phyloP scores from a whole-genome alignment of 2,329 filamentous ascomycete genomes.

The Fusarium humuli region DNA sequence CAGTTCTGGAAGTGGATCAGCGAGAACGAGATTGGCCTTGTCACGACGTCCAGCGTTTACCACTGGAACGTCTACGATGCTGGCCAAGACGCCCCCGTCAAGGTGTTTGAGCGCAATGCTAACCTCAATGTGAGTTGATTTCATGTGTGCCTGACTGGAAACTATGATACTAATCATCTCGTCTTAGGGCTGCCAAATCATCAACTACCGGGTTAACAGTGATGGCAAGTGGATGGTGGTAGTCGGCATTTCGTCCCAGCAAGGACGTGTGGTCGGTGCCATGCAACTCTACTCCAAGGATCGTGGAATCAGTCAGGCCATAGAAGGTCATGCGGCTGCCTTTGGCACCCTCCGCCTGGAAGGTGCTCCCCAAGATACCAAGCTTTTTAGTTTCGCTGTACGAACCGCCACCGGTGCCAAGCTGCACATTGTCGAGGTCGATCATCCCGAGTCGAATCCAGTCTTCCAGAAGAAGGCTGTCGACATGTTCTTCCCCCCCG shows the following conservation, averaged over 20 bases:
- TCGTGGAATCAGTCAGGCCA: constrained; percentile 95
- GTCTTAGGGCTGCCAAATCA: constrained; percentile 90
- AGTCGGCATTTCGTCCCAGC: constrained; percentile 93
- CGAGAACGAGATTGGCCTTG: constrained; percentile 86
- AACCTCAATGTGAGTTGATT: constrained; percentile 79
- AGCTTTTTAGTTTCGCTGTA: constrained; percentile 96
- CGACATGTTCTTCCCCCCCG: constrained; percentile 96
- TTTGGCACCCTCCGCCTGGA: constrained; percentile 92
- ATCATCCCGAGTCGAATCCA: constrained; percentile 90
- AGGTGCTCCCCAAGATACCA: constrained; percentile 89
- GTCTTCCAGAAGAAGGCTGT: constrained; percentile 95
- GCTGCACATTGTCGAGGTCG: constrained; percentile 97
- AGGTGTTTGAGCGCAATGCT: constrained; percentile 93
- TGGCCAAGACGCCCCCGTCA: constrained; percentile 80
- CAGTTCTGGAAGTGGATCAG: constrained; percentile 99
- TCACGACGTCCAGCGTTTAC: constrained; percentile 91
- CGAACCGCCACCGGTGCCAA: constrained; percentile 90
- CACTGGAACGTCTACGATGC: constrained; percentile 98
- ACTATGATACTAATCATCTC: constrained; percentile 32
- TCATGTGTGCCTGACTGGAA: neutral
- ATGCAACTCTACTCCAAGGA: constrained; percentile 99
- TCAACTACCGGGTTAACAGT: constrained; percentile 97
- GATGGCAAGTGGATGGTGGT: constrained; percentile 99
- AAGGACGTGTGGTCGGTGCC: constrained; percentile 91
- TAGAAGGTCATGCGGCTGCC: constrained; percentile 95